These are phyloP conservation scores for Macrolepiota albuminosa DNA, from an alignment of 768 basidiomycete genomes.

Conservation along the genomic window DNA sequence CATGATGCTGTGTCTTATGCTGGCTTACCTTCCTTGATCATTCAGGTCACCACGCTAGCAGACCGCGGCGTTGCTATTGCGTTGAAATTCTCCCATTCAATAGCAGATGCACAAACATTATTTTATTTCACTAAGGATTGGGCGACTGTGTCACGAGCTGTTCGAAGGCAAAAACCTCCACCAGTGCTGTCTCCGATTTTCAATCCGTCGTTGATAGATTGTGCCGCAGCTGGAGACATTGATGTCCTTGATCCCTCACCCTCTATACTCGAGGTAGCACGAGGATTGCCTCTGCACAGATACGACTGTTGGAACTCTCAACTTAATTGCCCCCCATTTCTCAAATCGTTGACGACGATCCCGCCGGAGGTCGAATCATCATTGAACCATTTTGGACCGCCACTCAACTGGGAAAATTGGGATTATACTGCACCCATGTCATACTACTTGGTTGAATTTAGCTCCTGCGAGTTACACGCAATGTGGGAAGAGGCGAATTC, in stretches of 20 bases:
- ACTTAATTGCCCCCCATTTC: constrained; percentile 15
- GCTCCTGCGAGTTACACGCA: constrained; percentile 20
- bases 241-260: constrained; percentile 19
- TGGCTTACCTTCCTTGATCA: constrained; percentile 26
- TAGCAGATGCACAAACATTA: constrained; percentile 33
- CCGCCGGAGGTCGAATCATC: constrained; percentile 13
- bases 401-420: constrained; percentile 26
- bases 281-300: constrained; percentile 20
- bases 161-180: not conserved
- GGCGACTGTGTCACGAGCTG: constrained; percentile 23
- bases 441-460: constrained; percentile 23
- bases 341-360: constrained; percentile 12
- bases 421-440: constrained; percentile 21
- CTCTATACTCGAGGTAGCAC: constrained; percentile 17
- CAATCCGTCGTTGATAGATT: constrained; percentile 24
- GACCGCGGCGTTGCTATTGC: constrained; percentile 24
- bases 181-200: constrained; percentile 23
- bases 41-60: constrained; percentile 29
- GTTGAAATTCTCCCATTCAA: constrained; percentile 27
- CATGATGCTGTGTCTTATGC: constrained; percentile 15
- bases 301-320: constrained; percentile 29
- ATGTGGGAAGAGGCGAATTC: constrained; percentile 26
- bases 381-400: constrained; percentile 14
- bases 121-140: constrained; percentile 30
- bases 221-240: constrained; percentile 25